Evolutionary conservation across 2,329 filamentous ascomycete species (phyloP), one percentile per base, ranked within the genome.

Genomic region (Huntiella decipiens): DNA sequence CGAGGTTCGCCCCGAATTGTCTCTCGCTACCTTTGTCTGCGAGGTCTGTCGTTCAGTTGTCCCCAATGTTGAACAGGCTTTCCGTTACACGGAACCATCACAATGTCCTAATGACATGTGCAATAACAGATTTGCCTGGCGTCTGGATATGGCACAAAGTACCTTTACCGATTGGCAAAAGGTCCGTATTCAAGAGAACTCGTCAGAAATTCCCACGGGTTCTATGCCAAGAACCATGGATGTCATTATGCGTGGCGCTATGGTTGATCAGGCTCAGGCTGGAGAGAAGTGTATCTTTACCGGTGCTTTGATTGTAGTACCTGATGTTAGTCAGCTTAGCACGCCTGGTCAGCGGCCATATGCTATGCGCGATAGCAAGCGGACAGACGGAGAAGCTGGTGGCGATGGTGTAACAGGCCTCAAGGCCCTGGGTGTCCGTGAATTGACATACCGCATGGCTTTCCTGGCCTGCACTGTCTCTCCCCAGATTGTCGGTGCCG

Each of bases 111-210:
- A 96, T 57, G 60, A 67, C 19, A 82, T 73, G 5, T 98, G 91
- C 60, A 79, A 79, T 55, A 98, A 98, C 64, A 79, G 91, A 19
- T 67, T 79, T 49, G 85, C 82, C n/a, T 98, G 91, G 91, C 78
- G 86, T 53, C 66, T 98, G n/a, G 88, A 98, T 55, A 95, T 98
- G 56, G 74, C 85, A 38, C 88, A 93, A 61, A 95, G 87, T 61
- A 96, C 87, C 0, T 98, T 98, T 59, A 82, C 98, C 51, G 91
- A 98, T 64, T 98, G 91, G 91, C 91, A 98, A 60, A 96, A 96
- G 61, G 86, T 96, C 17, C 82, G 92, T 52, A 85, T 96, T 51
- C 91, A 98, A 63, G 91, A 98, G 62, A 98, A 96, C 65, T 94
- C 86, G 54, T 88, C 88, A 3, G 91, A 98, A 60, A 98, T 98